Percentiles rank a stretch among this genome's conserved stretches.
These are phyloP conservation scores for Phylloporus scabripes DNA, from an alignment of 768 basidiomycete genomes.

Conservation along the genomic window DNA sequence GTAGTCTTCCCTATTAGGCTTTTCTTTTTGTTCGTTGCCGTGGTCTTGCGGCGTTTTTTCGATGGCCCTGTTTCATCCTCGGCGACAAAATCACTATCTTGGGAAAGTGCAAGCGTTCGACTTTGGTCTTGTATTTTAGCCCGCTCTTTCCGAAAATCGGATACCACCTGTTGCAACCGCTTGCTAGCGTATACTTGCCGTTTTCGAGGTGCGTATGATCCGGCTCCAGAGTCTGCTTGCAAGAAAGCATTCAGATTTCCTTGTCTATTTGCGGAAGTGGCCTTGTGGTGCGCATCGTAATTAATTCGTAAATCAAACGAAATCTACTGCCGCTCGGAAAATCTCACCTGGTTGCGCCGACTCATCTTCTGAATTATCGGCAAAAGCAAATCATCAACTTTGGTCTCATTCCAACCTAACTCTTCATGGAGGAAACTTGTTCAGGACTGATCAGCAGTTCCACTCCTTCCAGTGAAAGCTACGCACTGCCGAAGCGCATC, in stretches of 20 bases:
- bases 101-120: slow-evolving; percentile 13
- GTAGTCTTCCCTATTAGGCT: neutral
- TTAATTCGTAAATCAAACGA: neutral
- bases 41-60: slow-evolving; percentile 31
- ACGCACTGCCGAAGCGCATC: slow-evolving; percentile 81
- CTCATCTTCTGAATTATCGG: slow-evolving; percentile 90
- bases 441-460: slow-evolving; percentile 11
- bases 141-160: slow-evolving; percentile 60
- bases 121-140: slow-evolving; percentile 15
- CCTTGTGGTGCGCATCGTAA: slow-evolving; percentile 31
- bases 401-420: slow-evolving; percentile 72
- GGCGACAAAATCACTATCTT: slow-evolving; percentile 25
- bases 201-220: slow-evolving; percentile 69
- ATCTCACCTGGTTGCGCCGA: slow-evolving; percentile 65
- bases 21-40: slow-evolving; percentile 12
- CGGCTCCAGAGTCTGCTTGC: slow-evolving; percentile 60
- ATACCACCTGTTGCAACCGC: slow-evolving; percentile 81
- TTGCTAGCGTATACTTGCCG: slow-evolving; percentile 82
- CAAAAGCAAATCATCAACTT: slow-evolving; percentile 86
- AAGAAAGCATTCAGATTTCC: slow-evolving; percentile 72
- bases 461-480: slow-evolving; percentile 2
- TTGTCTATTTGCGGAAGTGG: slow-evolving; percentile 67
- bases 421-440: slow-evolving; percentile 68
- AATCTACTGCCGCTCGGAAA: neutral
- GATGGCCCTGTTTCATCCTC: slow-evolving; percentile 24